Conservation (phyloP, 345 rosid genomes). For the Chamaenerion angustifolium region DNA sequence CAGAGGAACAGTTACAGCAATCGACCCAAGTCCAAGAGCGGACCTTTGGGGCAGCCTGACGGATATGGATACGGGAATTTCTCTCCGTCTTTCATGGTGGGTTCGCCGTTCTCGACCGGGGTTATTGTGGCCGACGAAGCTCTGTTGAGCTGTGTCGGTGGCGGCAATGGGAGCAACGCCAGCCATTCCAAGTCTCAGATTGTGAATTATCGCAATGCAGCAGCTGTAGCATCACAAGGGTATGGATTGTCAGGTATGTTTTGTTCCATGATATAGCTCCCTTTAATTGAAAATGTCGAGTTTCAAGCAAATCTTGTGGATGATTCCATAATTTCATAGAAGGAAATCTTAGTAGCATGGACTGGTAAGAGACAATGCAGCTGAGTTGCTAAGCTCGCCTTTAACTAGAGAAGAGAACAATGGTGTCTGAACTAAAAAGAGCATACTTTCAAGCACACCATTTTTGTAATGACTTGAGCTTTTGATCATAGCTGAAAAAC, state of each 20-base stretch:
- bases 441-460: too few relatives aligned
- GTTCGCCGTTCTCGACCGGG: constrained; percentile 29
- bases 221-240: too few relatives aligned
- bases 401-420: too few relatives aligned
- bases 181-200: background rate
- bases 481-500: constrained; percentile 39
- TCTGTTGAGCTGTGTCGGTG: constrained; percentile 8
- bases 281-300: too few relatives aligned
- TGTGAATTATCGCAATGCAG: too few relatives aligned
- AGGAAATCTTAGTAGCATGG: background rate
- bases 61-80: constrained; percentile 25
- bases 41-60: constrained; percentile 25
- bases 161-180: constrained; percentile 8
- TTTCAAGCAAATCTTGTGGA: too few relatives aligned
- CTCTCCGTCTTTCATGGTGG: constrained; percentile 12
- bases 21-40: constrained; percentile 69
- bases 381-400: background rate
- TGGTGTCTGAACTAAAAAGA: too few relatives aligned
- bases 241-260: too few relatives aligned
- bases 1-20: constrained; percentile 26
- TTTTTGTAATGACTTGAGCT: too few relatives aligned
- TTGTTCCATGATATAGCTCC: too few relatives aligned
- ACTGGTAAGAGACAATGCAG: background rate
- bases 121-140: constrained; percentile 18
- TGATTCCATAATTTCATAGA: background rate